These are phyloP conservation scores for Fusarium hostae DNA, from an alignment of 2,329 filamentous ascomycete species.

Conservation along the genomic window DNA sequence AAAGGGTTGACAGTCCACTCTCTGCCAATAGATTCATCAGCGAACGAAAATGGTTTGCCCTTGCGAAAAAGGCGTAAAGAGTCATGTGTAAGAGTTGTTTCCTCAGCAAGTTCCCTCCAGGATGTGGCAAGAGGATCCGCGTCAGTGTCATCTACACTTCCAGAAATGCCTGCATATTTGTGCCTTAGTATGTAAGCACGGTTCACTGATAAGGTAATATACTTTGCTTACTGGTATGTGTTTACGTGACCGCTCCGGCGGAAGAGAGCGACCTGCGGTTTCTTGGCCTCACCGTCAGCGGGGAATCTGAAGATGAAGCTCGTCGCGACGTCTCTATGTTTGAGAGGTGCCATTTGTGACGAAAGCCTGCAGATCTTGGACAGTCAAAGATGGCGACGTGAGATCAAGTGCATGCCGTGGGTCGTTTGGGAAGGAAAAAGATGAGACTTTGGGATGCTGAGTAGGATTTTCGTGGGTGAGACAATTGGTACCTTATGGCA, in stretches of 20 bases:
- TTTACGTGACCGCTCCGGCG: constrained; percentile 67
- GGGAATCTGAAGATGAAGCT: constrained; percentile 63
- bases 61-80: constrained; percentile 63
- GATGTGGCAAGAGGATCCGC: constrained; percentile 65
- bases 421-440: not conserved
- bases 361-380: constrained; percentile 6
- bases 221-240: constrained; percentile 65
- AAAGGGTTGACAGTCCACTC: constrained; percentile 74
- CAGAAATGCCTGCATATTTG: constrained; percentile 71
- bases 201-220: not conserved
- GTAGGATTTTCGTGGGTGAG: constrained; percentile 2
- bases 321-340: constrained; percentile 56
- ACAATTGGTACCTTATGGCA: not conserved
- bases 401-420: not conserved
- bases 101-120: constrained; percentile 71
- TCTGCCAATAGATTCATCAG: constrained; percentile 62
- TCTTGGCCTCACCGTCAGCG: constrained; percentile 47
- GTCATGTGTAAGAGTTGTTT: constrained; percentile 64
- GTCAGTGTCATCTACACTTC: constrained; percentile 67
- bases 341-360: constrained; percentile 37
- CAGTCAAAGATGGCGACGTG: not conserved
- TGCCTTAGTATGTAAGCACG: constrained; percentile 50
- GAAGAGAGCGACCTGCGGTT: constrained; percentile 69
- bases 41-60: constrained; percentile 69
- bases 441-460: not conserved